These are phyloP conservation scores for Inosperma sp. DNA, from an alignment of 768 basidiomycete genomes.

Conservation along the genomic window DNA sequence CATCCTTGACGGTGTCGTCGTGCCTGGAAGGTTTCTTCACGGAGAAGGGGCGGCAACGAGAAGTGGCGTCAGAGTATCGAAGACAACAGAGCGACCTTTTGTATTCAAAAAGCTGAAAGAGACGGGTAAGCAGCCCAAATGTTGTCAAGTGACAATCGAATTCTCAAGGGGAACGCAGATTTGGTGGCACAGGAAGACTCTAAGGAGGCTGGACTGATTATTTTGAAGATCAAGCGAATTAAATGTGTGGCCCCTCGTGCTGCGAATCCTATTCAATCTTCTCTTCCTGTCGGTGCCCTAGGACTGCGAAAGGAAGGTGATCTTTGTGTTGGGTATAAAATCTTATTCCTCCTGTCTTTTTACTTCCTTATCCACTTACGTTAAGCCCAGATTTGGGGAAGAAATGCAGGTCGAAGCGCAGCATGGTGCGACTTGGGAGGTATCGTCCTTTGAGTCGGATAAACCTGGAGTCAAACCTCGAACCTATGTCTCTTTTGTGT, in stretches of 20 bases:
- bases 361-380: constrained; percentile 6
- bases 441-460: constrained; percentile 43
- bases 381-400: constrained; percentile 43
- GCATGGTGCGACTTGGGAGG: constrained; percentile 46
- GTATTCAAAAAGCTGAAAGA: constrained; percentile 45
- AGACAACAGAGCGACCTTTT: constrained; percentile 54
- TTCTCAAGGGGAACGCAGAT: constrained; percentile 3
- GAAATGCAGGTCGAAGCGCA: constrained; percentile 35
- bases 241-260: constrained; percentile 31
- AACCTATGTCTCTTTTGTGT: constrained; percentile 63
- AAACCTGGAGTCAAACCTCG: constrained; percentile 30
- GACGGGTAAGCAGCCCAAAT: constrained; percentile 27
- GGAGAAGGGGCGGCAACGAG: constrained; percentile 55
- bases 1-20: constrained; percentile 56
- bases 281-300: constrained; percentile 29
- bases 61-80: constrained; percentile 47
- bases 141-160: background rate
- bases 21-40: constrained; percentile 58
- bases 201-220: constrained; percentile 50
- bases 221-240: constrained; percentile 46
- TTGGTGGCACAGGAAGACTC: constrained; percentile 14
- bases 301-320: constrained; percentile 41
- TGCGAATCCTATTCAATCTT: constrained; percentile 40
- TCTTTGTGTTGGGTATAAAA: constrained; percentile 44
- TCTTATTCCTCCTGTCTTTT: background rate